Conservation (phyloP, 2,329 filamentous ascomycete species). For the Penicillium olsonii region DNA sequence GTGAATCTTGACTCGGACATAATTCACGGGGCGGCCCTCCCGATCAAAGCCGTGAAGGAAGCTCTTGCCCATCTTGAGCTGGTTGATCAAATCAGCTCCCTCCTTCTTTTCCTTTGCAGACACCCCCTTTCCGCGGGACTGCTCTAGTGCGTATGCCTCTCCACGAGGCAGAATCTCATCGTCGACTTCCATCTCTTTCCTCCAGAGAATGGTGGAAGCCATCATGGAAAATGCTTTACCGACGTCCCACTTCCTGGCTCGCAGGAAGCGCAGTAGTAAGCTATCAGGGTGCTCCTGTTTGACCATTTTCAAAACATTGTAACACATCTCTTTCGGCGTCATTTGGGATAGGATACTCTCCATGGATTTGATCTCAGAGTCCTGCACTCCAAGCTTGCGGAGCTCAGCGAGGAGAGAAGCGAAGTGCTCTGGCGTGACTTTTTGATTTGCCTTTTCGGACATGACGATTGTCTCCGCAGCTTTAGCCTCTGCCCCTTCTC, state of each 20-base stretch:
- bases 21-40: slow-evolving; percentile 71
- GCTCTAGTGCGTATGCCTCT: slow-evolving; percentile 63
- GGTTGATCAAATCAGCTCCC: slow-evolving; percentile 19
- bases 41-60: slow-evolving; percentile 23
- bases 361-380: slow-evolving; percentile 22
- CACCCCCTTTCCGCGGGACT: slow-evolving; percentile 50
- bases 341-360: slow-evolving; percentile 60
- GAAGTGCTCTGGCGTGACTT: slow-evolving; percentile 20
- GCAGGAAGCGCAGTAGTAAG: slow-evolving; percentile 73
- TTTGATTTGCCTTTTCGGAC: slow-evolving; percentile 17
- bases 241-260: slow-evolving; percentile 87
- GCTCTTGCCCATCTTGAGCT: slow-evolving; percentile 22
- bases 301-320: slow-evolving; percentile 82
- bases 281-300: slow-evolving; percentile 92
- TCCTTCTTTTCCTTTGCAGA: slow-evolving; percentile 16
- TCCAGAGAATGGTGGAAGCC: slow-evolving; percentile 87
- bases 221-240: slow-evolving; percentile 88
- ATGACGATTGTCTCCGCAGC: slow-evolving; percentile 16
- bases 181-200: slow-evolving; percentile 80
- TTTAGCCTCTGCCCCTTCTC: background rate
- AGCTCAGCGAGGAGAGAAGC: slow-evolving; percentile 18
- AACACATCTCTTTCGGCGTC: slow-evolving; percentile 72
- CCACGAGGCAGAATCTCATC: slow-evolving; percentile 76
- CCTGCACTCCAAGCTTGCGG: slow-evolving; percentile 18
- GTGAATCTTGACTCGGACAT: slow-evolving; percentile 78